Evolutionary conservation across 106 monocot genomes (phyloP), one percentile per base, ranked within the genome.

Genomic region (Dioscorea alata): DNA sequence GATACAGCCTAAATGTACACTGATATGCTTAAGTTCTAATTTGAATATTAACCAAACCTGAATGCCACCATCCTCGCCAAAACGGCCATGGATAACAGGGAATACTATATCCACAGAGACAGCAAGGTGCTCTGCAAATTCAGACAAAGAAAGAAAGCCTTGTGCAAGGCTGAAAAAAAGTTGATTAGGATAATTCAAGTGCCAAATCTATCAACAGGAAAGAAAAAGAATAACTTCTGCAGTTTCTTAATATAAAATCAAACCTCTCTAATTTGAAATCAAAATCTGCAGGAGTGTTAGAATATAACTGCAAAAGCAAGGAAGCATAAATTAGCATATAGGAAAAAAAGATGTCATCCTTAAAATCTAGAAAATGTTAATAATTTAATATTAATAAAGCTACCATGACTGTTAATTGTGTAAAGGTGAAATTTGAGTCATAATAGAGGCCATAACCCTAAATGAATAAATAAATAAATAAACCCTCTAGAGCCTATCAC

Each of bases 221-320:
- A 13, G 34, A 3, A 50, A 57, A 5, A 64, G 14, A 57, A 73
- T 6, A 54, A 54, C 15, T 8, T 54, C 18, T 18, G 54, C 50
- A 10, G 23, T 42, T 42, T 10, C 10, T 42, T 42, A 42, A 6
- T 42, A 42, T 42, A 10, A 73, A 50, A 65, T 14, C 64, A 79
- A 71, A 96, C 91, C 95, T 96, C 74, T 91, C 84, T 66, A 96
- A 71, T 75, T 96, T 91, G 80, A 96, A 96, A 79, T 96, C 91
- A 76, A 96, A 96, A 84, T 96, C 95, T 31, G 95, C 83, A 66
- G 95, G 95, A 33, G 95, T 96, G 34, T 91, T 91, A 32, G 88
- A 96, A 66, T 96, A 96, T 23, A 96, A 74, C 88, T 96, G 94
- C 65, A 34, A 66, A 70, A 34, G 57, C 19, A 61, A 25, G 42